phyloP scores from a whole-genome alignment of 2,329 filamentous ascomycete genomes.

The Fusarium tricinctum region DNA sequence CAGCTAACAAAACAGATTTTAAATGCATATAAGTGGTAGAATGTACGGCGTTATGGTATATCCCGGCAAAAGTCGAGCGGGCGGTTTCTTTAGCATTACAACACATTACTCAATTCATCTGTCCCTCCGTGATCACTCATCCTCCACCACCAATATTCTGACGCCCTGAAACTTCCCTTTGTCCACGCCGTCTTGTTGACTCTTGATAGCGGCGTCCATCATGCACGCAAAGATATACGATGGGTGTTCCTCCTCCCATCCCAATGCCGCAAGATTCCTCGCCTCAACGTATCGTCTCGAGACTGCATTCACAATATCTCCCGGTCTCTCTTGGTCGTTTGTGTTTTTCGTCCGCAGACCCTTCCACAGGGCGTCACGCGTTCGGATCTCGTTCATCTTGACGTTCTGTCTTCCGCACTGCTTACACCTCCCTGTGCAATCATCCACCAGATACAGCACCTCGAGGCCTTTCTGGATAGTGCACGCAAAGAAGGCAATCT shows the following conservation, averaged over 20 bases:
- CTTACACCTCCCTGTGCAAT: conserved; percentile 46
- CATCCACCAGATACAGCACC: conserved; percentile 53
- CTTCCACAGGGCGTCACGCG: conserved; percentile 42
- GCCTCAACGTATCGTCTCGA: conserved; percentile 53
- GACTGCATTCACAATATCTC: conserved; percentile 51
- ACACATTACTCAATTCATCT: conserved; percentile 27
- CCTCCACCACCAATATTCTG: conserved; percentile 48
- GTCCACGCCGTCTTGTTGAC: conserved; percentile 48
- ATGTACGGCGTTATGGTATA: conserved; percentile 52
- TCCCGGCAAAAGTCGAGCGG: conserved; percentile 52
- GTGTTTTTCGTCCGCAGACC: conserved; percentile 37
- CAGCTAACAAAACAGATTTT: conserved; percentile 54
- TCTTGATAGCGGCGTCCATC: conserved; percentile 49
- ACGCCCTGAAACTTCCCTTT: conserved; percentile 46
- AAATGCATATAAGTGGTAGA: conserved; percentile 47
- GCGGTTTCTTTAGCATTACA: conserved; percentile 46
- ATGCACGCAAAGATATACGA: conserved; percentile 51
- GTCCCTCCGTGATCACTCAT: conserved; percentile 38
- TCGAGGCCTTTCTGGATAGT: conserved; percentile 50
- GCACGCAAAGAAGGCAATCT: conserved; percentile 50
- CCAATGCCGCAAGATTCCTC: conserved; percentile 51
- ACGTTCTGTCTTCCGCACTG: conserved; percentile 34
- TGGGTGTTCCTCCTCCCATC: conserved; percentile 51
- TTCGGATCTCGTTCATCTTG: conserved; percentile 33
- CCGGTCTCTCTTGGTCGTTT: conserved; percentile 31